Percentiles rank a stretch among this genome's conserved stretches.
Evolutionary conservation across 108 stramenopile species (phyloP).

Genomic region (Schizochytrium sp.): DNA sequence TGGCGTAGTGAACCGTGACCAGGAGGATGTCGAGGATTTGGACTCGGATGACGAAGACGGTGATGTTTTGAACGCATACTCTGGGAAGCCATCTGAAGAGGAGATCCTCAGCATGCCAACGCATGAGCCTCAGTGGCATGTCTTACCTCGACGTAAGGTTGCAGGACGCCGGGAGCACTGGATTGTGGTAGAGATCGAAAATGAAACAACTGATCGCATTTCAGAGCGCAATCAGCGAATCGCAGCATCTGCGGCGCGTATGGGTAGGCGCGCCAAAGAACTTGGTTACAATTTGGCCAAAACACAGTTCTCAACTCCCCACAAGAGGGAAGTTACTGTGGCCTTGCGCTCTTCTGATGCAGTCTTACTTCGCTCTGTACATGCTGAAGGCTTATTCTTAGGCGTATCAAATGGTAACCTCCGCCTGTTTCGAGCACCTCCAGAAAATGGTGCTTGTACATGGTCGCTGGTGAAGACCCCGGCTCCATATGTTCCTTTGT

Average conservation of each 20-base stretch:
- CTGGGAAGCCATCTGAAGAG: too few species aligned
- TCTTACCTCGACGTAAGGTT: constrained; percentile 14
- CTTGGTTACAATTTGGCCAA: constrained; percentile 1
- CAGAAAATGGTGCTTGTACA: background rate
- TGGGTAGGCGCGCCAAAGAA: constrained; percentile 1
- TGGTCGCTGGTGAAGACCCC: constrained; percentile 26
- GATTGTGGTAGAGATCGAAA: constrained; percentile 42
- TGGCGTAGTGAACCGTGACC: constrained; percentile 13
- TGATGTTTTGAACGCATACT: background rate
- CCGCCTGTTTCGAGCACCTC: background rate
- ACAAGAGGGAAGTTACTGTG: constrained; percentile 28
- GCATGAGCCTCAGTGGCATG: constrained; percentile 7
- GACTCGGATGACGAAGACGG: constrained; percentile 42
- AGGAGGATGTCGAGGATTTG: background rate
- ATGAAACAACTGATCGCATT: background rate
- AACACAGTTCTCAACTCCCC: background rate
- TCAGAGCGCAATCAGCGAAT: constrained; percentile 9
- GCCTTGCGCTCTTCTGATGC: constrained; percentile 37
- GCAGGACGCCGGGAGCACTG: constrained; percentile 45
- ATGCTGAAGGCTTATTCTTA: constrained; percentile 31
- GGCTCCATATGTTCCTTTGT: constrained; percentile 49
- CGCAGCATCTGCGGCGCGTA: background rate
- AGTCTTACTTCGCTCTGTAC: background rate
- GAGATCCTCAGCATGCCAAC: too few species aligned
- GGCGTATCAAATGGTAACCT: background rate